Evolutionary conservation across 129 eudicot species (phyloP).

Genomic region (Tagetes patula): DNA sequence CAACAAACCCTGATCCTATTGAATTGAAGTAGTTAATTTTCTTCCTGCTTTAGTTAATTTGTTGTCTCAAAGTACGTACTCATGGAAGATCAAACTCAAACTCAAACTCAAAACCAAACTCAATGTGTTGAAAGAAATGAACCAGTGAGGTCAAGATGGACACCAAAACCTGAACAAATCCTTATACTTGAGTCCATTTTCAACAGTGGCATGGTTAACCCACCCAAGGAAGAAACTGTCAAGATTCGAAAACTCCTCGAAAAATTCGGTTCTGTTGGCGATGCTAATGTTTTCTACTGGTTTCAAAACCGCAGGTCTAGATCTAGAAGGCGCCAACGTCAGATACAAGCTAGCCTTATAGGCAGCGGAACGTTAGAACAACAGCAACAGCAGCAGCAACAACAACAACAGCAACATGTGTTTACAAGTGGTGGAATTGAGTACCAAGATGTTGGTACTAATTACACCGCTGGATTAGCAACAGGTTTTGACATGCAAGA

Average conservation of each 20-base stretch:
- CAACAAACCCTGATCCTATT: slow-evolving; percentile 31
- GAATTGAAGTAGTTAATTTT: slow-evolving; percentile 19
- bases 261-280: slow-evolving; percentile 82
- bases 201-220: slow-evolving; percentile 94
- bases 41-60: slow-evolving; percentile 17
- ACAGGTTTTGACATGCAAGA: slow-evolving; percentile 20
- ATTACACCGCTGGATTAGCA: background rate
- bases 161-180: slow-evolving; percentile 92
- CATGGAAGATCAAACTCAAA: slow-evolving; percentile 45
- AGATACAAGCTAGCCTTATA: slow-evolving; percentile 63
- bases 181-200: slow-evolving; percentile 88
- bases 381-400: slow-evolving; percentile 14
- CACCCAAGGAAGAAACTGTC: slow-evolving; percentile 84
- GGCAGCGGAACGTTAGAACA: slow-evolving; percentile 21
- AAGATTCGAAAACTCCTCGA: slow-evolving; percentile 73
- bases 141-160: slow-evolving; percentile 87
- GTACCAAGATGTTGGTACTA: slow-evolving; percentile 21
- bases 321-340: slow-evolving; percentile 83
- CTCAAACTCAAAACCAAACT: slow-evolving; percentile 27
- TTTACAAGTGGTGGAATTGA: slow-evolving; percentile 13
- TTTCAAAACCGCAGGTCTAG: slow-evolving; percentile 93
- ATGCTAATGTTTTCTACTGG: slow-evolving; percentile 96
- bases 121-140: slow-evolving; percentile 46
- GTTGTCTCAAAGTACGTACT: slow-evolving; percentile 17
- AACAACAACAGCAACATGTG: slow-evolving; percentile 18